Percentiles rank a stretch among this genome's conserved stretches.
phyloP scores from a whole-genome alignment of 257 asterid species.

The Primulina eburnea region DNA sequence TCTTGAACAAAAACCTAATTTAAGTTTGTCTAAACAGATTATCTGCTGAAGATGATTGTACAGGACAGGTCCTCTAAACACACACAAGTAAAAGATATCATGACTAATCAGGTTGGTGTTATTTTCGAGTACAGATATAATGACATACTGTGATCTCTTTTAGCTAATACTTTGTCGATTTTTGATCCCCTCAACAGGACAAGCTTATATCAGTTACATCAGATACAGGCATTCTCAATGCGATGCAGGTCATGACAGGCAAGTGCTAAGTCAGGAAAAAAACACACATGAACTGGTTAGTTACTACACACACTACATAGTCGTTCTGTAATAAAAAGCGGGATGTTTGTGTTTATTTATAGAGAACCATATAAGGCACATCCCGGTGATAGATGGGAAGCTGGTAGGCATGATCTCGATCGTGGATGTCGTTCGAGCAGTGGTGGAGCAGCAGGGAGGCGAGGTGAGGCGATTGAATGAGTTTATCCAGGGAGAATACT shows the following conservation, averaged over 20 bases:
- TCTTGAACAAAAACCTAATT: neutral
- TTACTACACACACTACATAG: neutral
- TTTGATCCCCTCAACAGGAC: constrained; percentile 32
- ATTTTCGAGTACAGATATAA: neutral
- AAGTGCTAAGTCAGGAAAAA: constrained; percentile 13
- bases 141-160: constrained; percentile 2
- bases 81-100: constrained; percentile 72
- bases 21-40: constrained; percentile 42
- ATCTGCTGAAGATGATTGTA: constrained; percentile 57
- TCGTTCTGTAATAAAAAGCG: constrained; percentile 7
- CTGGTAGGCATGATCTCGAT: constrained; percentile 76
- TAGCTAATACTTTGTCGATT: constrained; percentile 15
- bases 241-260: constrained; percentile 86
- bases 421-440: constrained; percentile 65
- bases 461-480: constrained; percentile 60
- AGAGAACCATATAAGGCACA: constrained; percentile 76
- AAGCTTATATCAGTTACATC: constrained; percentile 62
- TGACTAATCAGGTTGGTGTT: constrained; percentile 61
- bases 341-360: constrained; percentile 18
- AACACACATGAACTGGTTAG: neutral
- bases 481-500: constrained; percentile 62
- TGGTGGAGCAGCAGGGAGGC: constrained; percentile 61
- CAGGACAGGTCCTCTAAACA: constrained; percentile 69
- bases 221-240: constrained; percentile 69
- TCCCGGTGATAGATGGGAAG: constrained; percentile 77